Conservation (phyloP, 805 yeast genomes). For the Zygosaccharomyces kombuchaensis region DNA sequence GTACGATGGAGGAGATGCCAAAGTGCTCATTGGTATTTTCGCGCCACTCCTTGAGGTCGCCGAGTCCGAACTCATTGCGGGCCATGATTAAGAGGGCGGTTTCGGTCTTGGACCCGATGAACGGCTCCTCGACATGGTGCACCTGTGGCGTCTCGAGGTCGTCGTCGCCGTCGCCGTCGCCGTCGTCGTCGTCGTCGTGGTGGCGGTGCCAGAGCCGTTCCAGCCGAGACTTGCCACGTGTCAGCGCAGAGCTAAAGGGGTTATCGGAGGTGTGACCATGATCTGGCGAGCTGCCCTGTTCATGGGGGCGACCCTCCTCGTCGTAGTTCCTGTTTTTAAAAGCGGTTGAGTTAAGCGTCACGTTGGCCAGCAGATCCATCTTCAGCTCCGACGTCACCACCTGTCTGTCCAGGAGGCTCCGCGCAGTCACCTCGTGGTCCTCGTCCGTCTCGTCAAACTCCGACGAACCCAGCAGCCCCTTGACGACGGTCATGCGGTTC, state of each 20-base stretch:
- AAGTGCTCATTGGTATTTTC: constrained; percentile 27
- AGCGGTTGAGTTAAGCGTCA: constrained; percentile 81
- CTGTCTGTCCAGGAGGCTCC: constrained; percentile 7
- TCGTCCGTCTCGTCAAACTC: constrained; percentile 49
- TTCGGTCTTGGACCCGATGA: constrained; percentile 91
- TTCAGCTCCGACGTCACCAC: constrained; percentile 16
- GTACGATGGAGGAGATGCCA: constrained; percentile 46
- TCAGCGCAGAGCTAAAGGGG: constrained; percentile 20
- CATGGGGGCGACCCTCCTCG: constrained; percentile 9
- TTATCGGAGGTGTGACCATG: constrained; percentile 20
- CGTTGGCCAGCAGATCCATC: constrained; percentile 46
- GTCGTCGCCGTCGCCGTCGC: constrained; percentile 15
- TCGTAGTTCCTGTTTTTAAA: constrained; percentile 59
- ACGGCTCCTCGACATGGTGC: constrained; percentile 47
- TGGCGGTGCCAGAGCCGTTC: constrained; percentile 18
- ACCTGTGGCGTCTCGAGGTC: constrained; percentile 16
- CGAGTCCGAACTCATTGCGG: constrained; percentile 47
- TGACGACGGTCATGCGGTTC: constrained; percentile 86
- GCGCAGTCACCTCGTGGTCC: constrained; percentile 9
- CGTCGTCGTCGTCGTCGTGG: constrained; percentile 13
- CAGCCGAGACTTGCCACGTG: constrained; percentile 8
- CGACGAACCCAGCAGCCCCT: constrained; percentile 60
- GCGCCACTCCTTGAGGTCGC: constrained; percentile 39
- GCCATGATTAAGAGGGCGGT: constrained; percentile 77
- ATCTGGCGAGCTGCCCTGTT: constrained; percentile 3